Base-by-base conservation (phyloP, 768 basidiomycete species). In the Boletus reticuloceps region DNA sequence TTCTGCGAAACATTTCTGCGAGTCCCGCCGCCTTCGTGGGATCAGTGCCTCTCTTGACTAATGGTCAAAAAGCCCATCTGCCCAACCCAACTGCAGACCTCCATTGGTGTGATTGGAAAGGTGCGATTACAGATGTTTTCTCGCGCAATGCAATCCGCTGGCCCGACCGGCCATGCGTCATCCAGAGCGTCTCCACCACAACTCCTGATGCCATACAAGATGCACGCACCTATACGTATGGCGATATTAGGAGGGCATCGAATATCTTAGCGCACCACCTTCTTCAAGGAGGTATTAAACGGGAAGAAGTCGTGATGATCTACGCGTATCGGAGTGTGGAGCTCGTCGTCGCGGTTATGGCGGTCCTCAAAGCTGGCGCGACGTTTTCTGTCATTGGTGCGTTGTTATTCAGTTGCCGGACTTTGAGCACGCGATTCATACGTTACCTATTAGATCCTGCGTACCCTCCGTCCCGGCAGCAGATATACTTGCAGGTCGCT, bases 271-370 rank as follows among this genome's bases (percentile, higher is more conserved):
- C 96, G 0, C 95, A 98, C 66, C 84, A 95, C 63, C 82, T 99
- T 56, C 75, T 98, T 39, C 83, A 86, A 60, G 84, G 83, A 14
- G 97, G 97, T 7, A 75, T 99, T 5, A 80, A 94, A 70, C 79
- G 92, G 34, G 96, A 95, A 65, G 97, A 99, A 59, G 94, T 98
- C 19, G 94, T 98, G 50, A 98, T 96, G 88, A 89, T 99, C 19
- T 99, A 98, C 66, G 96, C 96, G 3, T 87, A 97, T 65, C 84
- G 97, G 34, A 93, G 91, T 61, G 94, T 98, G 45, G 96, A 99
- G 70, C 86, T 99, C 50, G 91, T 97, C 3, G 90, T 98, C 4
- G 95, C 96, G 6, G 94, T 98, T 9, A 91, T 99, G 88, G 97
- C 92, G 22, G 86, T 95, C 36, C 79, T 98, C 58, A 98, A 98